Percentiles rank a stretch among this genome's conserved stretches.
Evolutionary conservation across 2,329 filamentous ascomycete genomes (phyloP).

Genomic region (Tolypocladium sp.): DNA sequence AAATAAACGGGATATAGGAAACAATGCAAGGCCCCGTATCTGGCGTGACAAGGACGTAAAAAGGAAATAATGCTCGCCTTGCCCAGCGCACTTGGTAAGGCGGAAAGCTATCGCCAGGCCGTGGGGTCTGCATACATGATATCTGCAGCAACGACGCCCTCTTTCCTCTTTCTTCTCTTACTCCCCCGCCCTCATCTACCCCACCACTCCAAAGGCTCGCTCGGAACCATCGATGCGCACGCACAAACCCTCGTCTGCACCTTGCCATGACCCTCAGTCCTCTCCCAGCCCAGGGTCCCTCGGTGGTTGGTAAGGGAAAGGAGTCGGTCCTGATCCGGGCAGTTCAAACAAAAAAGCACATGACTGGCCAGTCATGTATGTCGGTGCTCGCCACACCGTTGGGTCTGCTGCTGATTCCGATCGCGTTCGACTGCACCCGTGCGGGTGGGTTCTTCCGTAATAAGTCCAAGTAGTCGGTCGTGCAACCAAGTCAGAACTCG

Average conservation of each 20-base stretch:
- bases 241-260: not conserved
- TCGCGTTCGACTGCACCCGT: not conserved
- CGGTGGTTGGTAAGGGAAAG: not conserved
- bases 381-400: slow-evolving; percentile 5
- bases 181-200: too few species aligned
- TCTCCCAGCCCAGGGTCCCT: not conserved
- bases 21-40: slow-evolving; percentile 5
- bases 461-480: slow-evolving; percentile 11
- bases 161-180: too few species aligned
- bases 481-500: slow-evolving; percentile 24
- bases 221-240: not conserved
- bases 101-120: slow-evolving; percentile 1
- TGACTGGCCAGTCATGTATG: slow-evolving; percentile 1
- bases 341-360: slow-evolving; percentile 7
- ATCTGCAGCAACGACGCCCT: slow-evolving; percentile 4
- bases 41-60: slow-evolving; percentile 2
- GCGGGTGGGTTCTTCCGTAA: not conserved
- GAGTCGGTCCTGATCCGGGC: not conserved
- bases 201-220: not conserved
- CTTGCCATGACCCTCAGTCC: not conserved
- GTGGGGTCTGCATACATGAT: slow-evolving; percentile 5
- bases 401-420: not conserved
- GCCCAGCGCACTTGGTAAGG: not conserved
- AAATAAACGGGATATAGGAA: slow-evolving; percentile 10
- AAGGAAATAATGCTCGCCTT: not conserved